Evolutionary conservation across 805 yeast genomes (phyloP).

Genomic region (Starmerella gropengiesseri): DNA sequence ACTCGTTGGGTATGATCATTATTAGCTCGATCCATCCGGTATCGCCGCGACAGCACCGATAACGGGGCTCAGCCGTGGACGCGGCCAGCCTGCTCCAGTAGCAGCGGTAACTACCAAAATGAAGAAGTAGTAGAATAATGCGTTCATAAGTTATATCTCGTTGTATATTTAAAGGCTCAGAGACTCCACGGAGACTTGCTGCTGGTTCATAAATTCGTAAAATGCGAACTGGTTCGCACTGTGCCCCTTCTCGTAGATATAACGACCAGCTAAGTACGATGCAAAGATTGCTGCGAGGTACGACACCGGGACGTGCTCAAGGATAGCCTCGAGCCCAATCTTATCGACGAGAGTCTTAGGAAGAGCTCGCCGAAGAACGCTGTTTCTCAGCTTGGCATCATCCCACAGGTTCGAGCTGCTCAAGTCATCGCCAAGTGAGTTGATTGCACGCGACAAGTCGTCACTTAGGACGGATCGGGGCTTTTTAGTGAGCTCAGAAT

Average conservation of each 20-base stretch:
- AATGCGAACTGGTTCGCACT: conserved; percentile 56
- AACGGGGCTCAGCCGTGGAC: too few relatives aligned
- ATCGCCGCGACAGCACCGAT: too few relatives aligned
- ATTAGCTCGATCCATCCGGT: too few relatives aligned
- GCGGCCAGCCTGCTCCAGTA: too few relatives aligned
- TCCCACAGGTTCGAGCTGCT: conserved; percentile 76
- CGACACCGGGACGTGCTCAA: conserved; percentile 72
- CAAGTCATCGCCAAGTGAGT: conserved; percentile 74
- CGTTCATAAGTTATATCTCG: neutral
- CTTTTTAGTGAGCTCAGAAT: conserved; percentile 51
- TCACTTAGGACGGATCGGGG: conserved; percentile 62
- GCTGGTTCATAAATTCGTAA: conserved; percentile 34
- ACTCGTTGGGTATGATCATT: too few relatives aligned
- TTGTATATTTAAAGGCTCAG: neutral
- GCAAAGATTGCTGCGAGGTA: conserved; percentile 84
- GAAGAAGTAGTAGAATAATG: too few relatives aligned
- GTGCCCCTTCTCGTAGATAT: conserved; percentile 71
- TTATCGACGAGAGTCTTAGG: conserved; percentile 60
- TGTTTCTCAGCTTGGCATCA: conserved; percentile 65
- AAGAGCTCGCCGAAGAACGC: conserved; percentile 62
- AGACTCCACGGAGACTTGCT: too few relatives aligned
- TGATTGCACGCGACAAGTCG: conserved; percentile 69
- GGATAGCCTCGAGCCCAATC: conserved; percentile 51
- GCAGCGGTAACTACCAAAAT: too few relatives aligned
- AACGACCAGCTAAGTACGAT: conserved; percentile 70